Percentiles rank a stretch among this genome's conserved stretches.
phyloP scores from a whole-genome alignment of 2,329 filamentous ascomycete species.

The Fusarium denticulatum region DNA sequence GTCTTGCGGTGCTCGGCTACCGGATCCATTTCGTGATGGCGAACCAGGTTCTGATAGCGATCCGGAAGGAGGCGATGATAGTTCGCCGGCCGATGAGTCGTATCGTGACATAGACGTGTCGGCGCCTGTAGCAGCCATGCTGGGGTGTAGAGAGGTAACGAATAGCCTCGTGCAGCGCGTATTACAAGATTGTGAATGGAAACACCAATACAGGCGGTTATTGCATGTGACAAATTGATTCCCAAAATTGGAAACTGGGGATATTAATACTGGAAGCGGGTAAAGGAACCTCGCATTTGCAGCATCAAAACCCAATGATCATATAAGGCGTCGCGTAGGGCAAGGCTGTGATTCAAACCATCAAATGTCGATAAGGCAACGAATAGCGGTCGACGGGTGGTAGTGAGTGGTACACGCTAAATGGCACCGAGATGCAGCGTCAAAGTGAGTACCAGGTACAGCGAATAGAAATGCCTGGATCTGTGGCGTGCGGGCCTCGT shows the following conservation, averaged over 20 bases:
- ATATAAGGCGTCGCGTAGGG: conserved; percentile 29
- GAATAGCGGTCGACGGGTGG: conserved; percentile 30
- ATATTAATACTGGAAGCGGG: background rate
- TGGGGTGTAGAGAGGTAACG: conserved; percentile 15
- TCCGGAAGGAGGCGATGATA: conserved; percentile 63
- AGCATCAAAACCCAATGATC: conserved; percentile 13
- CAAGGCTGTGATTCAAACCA: conserved; percentile 38
- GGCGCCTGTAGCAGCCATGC: conserved; percentile 45
- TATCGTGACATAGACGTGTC: conserved; percentile 52
- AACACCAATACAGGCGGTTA: conserved; percentile 1
- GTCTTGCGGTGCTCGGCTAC: conserved; percentile 44
- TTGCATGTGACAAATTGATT: conserved; percentile 1
- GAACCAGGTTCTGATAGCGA: conserved; percentile 61
- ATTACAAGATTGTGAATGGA: conserved; percentile 1
- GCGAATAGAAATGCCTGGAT: conserved; percentile 29
- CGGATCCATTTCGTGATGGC: conserved; percentile 50
- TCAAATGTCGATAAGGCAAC: conserved; percentile 19
- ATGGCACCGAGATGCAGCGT: conserved; percentile 27
- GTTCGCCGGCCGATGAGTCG: conserved; percentile 59
- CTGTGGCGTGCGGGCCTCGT: conserved; percentile 30
- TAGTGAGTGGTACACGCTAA: conserved; percentile 33
- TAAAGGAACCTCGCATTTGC: conserved; percentile 9
- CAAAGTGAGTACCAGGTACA: conserved; percentile 32
- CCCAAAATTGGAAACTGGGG: background rate
- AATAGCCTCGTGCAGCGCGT: conserved; percentile 10